A percentile compares a stretch with the other conserved stretches of the same genome.
These are phyloP conservation scores for Cladosporium oxysporum DNA, from an alignment of 2,329 filamentous ascomycete genomes.

Conservation along the genomic window DNA sequence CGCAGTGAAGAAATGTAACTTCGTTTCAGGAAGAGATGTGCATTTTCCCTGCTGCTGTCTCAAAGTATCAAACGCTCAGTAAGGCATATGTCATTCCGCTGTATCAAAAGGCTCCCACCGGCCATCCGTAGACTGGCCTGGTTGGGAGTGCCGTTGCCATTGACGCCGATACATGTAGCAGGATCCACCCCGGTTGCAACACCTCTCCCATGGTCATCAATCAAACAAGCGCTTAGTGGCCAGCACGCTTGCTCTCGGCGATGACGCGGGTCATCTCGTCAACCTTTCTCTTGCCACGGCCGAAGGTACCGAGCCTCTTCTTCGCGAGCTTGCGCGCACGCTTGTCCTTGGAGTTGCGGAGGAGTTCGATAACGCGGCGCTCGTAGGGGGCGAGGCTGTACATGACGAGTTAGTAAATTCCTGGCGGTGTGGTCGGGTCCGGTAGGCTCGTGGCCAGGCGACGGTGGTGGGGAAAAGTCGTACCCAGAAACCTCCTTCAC, in stretches of 20 bases:
- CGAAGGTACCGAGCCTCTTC: slow-evolving; percentile 99
- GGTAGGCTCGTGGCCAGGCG: slow-evolving; percentile 8
- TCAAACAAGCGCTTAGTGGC: slow-evolving; percentile 58
- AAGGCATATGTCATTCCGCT: slow-evolving; percentile 19
- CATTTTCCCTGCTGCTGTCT: slow-evolving; percentile 19
- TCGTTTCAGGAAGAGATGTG: slow-evolving; percentile 18
- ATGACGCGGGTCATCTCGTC: slow-evolving; percentile 98
- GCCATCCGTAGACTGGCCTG: slow-evolving; percentile 13
- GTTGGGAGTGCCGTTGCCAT: slow-evolving; percentile 19
- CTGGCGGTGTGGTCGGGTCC: slow-evolving; percentile 1
- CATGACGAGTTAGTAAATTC: slow-evolving; percentile 24
- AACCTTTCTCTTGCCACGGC: slow-evolving; percentile 98
- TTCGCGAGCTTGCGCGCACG: slow-evolving; percentile 98
- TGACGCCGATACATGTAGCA: slow-evolving; percentile 26
- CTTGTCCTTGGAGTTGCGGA: slow-evolving; percentile 99
- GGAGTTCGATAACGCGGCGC: slow-evolving; percentile 97
- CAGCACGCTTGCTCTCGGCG: slow-evolving; percentile 84
- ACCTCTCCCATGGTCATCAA: slow-evolving; percentile 22
- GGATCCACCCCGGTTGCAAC: slow-evolving; percentile 24
- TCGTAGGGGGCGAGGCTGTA: slow-evolving; percentile 63
- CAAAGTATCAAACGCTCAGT: slow-evolving; percentile 21
- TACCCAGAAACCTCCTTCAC: slow-evolving; percentile 98
- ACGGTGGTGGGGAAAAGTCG: slow-evolving; percentile 42
- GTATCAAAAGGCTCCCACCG: slow-evolving; percentile 19
- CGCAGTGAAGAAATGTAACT: slow-evolving; percentile 2